Percentiles rank a stretch among this genome's conserved stretches.
phyloP scores from a whole-genome alignment of 177 flowering plant genomes.

The Telopea speciosissima region DNA sequence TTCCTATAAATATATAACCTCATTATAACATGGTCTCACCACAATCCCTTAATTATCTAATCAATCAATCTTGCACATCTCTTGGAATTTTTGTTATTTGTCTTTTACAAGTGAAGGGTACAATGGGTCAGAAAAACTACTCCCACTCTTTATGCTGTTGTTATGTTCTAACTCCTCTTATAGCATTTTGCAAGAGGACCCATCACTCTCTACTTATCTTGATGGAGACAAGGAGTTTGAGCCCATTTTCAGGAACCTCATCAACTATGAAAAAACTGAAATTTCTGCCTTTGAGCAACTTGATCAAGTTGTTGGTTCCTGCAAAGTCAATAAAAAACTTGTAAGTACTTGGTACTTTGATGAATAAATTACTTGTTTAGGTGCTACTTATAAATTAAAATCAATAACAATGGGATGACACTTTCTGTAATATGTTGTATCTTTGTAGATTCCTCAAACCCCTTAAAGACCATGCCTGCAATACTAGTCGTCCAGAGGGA shows the following conservation, averaged over 20 bases:
- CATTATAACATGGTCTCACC: slow-evolving; percentile 15
- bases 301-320: slow-evolving; percentile 30
- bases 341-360: slow-evolving; percentile 22
- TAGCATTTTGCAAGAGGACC: slow-evolving; percentile 9
- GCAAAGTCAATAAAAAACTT: slow-evolving; percentile 49
- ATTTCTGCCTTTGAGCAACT: slow-evolving; percentile 5
- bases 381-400: too few species aligned
- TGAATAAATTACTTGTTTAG: too few species aligned
- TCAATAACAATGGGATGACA: too few species aligned
- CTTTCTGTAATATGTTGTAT: too few species aligned
- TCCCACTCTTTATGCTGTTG: slow-evolving; percentile 9
- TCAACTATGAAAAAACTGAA: slow-evolving; percentile 8
- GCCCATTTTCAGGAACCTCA: slow-evolving; percentile 4
- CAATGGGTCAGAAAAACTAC: slow-evolving; percentile 16
- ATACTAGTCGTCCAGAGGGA: too few species aligned
- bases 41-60: slow-evolving; percentile 7
- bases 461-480: too few species aligned
- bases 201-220: slow-evolving; percentile 14
- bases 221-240: slow-evolving; percentile 8
- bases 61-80: slow-evolving; percentile 10
- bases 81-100: not conserved
- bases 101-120: not conserved
- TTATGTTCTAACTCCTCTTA: slow-evolving; percentile 11
- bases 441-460: too few species aligned
- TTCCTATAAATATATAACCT: slow-evolving; percentile 19